A percentile compares a stretch with the other conserved stretches of the same genome.
Conservation (phyloP, 2,329 filamentous ascomycete species). For the Ampelomyces quisqualis region DNA sequence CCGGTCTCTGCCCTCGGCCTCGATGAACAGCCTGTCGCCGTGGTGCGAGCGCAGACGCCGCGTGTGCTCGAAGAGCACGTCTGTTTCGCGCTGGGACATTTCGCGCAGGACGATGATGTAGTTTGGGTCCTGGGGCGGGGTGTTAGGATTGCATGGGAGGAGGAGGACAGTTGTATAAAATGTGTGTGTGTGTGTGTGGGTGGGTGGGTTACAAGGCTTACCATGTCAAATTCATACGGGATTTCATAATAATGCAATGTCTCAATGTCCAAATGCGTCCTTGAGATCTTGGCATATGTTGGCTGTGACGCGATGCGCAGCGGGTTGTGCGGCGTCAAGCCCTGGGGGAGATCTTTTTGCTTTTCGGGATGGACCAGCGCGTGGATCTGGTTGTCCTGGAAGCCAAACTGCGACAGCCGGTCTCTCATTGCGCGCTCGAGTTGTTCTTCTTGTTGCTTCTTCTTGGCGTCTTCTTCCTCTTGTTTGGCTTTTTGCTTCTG, state of each 20-base stretch:
- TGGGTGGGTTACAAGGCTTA: conserved; percentile 48
- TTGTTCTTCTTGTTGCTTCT: conserved; percentile 44
- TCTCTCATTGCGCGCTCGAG: conserved; percentile 51
- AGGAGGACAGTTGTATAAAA: conserved; percentile 2
- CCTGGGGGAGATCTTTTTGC: conserved; percentile 41
- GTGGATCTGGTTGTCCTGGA: conserved; percentile 52
- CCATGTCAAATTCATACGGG: conserved; percentile 51
- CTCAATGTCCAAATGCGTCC: conserved; percentile 49
- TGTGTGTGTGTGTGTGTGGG: background rate
- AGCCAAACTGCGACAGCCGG: conserved; percentile 48
- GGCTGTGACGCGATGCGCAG: conserved; percentile 40
- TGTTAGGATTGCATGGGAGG: too few relatives aligned
- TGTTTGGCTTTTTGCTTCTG: conserved; percentile 46
- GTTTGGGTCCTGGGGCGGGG: conserved; percentile 43
- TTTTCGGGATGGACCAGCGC: conserved; percentile 52
- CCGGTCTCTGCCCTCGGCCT: conserved; percentile 41
- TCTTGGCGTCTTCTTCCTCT: conserved; percentile 45
- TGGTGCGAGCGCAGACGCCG: conserved; percentile 43
- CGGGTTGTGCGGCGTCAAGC: conserved; percentile 37
- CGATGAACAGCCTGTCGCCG: conserved; percentile 44
- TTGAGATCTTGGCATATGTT: conserved; percentile 51
- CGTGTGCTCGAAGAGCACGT: conserved; percentile 54
- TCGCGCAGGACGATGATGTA: conserved; percentile 54
- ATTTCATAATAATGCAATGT: conserved; percentile 52
- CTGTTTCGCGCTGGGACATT: conserved; percentile 51